Conservation (phyloP, 2,329 filamentous ascomycete genomes). For the Keithomyces neogunnii region DNA sequence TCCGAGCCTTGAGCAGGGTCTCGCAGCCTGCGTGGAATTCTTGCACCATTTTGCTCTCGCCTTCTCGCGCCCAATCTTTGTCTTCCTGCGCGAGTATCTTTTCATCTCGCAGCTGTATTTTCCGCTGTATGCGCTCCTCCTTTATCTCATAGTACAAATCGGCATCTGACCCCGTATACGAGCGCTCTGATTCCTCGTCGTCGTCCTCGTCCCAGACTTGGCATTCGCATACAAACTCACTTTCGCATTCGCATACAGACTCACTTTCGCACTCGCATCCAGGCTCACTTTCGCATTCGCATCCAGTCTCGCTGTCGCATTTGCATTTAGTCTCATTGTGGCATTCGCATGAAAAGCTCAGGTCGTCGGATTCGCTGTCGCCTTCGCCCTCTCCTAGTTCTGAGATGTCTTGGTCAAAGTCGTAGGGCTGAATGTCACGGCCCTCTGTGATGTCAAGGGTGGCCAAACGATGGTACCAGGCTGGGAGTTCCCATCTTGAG, state of each 20-base stretch:
- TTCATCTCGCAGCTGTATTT: background rate
- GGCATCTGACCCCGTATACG: constrained; percentile 2
- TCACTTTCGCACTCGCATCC: too few relatives aligned
- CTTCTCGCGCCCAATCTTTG: background rate
- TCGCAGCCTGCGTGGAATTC: background rate
- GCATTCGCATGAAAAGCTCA: background rate
- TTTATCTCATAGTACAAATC: constrained; percentile 3
- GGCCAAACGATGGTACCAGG: background rate
- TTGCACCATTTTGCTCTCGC: background rate
- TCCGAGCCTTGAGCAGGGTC: background rate
- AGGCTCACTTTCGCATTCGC: too few relatives aligned
- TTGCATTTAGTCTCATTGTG: background rate
- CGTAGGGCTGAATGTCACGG: background rate
- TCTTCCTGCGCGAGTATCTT: background rate
- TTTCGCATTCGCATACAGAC: too few relatives aligned
- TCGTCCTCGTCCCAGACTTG: background rate
- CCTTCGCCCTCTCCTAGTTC: background rate
- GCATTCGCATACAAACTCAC: too few relatives aligned
- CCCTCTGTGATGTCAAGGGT: background rate
- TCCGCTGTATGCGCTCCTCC: background rate
- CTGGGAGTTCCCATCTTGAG: background rate
- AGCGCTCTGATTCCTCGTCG: background rate
- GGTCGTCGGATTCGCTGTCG: background rate
- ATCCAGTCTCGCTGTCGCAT: background rate
- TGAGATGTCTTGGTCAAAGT: constrained; percentile 3